A percentile compares a stretch with the other conserved stretches of the same genome.
phyloP scores from a whole-genome alignment of 2,329 filamentous ascomycete species.

The Neofusicoccum laricinum region DNA sequence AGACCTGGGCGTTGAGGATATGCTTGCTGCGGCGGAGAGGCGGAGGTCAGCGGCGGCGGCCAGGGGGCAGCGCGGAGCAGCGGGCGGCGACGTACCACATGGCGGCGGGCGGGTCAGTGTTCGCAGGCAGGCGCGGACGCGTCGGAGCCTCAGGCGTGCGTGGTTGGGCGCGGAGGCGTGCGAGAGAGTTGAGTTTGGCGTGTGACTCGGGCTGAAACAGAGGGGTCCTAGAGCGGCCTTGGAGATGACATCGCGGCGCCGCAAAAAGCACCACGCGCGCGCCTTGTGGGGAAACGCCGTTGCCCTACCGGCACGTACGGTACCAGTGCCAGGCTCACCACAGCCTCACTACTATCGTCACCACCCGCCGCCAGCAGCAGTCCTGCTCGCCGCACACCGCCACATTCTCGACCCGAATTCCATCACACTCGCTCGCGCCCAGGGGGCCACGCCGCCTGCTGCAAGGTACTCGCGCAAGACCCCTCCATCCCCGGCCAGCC shows the following conservation, averaged over 20 bases:
- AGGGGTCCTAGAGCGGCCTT: neutral
- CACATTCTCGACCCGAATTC: slow-evolving; percentile 9
- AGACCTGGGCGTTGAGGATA: slow-evolving; percentile 94
- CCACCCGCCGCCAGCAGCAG: neutral
- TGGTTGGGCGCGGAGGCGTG: neutral
- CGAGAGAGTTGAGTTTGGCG: neutral
- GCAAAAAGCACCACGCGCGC: slow-evolving; percentile 9
- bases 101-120: slow-evolving; percentile 14
- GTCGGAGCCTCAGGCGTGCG: neutral
- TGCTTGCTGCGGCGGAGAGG: slow-evolving; percentile 69
- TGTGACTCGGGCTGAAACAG: slow-evolving; percentile 4
- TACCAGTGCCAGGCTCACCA: neutral
- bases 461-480: slow-evolving; percentile 14
- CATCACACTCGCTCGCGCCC: slow-evolving; percentile 12
- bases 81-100: slow-evolving; percentile 27
- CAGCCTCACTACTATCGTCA: neutral
- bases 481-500: slow-evolving; percentile 15
- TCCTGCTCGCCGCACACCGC: slow-evolving; percentile 14
- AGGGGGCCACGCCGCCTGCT: slow-evolving; percentile 9
- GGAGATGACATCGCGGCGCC: slow-evolving; percentile 9
- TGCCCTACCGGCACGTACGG: neutral
- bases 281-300: slow-evolving; percentile 13
- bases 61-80: neutral
- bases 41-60: slow-evolving; percentile 5
- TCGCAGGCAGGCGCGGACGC: neutral